phyloP scores from a whole-genome alignment of 345 rosid species.

The Lumnitzera littorea region DNA sequence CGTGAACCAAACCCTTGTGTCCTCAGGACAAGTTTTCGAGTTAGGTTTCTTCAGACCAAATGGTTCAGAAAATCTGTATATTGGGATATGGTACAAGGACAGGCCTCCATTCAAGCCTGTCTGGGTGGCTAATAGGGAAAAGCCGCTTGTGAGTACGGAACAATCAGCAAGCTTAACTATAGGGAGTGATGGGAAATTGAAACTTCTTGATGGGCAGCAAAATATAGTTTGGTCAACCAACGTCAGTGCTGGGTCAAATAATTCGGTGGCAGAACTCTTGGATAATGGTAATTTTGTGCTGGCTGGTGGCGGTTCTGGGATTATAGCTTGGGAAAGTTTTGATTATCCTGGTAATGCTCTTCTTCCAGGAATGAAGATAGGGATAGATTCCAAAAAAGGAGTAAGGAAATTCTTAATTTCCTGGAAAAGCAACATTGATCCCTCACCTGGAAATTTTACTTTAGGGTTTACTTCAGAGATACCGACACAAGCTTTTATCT shows the following conservation, averaged over 20 bases:
- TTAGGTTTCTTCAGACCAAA: conserved; percentile 10
- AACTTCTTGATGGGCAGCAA: conserved; percentile 8
- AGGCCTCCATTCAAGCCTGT: conserved; percentile 7
- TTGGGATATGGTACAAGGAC: conserved; percentile 7
- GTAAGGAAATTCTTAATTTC: conserved; percentile 13
- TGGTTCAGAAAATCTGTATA: neutral
- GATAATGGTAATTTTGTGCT: conserved; percentile 26
- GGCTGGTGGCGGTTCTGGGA: neutral
- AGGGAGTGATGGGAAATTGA: conserved; percentile 1
- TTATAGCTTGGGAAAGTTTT: conserved; percentile 26
- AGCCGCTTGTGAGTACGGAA: conserved; percentile 13
- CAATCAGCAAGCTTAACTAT: conserved; percentile 11
- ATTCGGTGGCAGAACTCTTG: conserved; percentile 10
- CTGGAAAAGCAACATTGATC: conserved; percentile 27
- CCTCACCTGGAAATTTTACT: conserved; percentile 18
- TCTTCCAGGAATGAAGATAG: conserved; percentile 29
- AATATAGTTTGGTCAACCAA: conserved; percentile 20
- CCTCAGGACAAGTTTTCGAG: conserved; percentile 2
- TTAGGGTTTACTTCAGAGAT: conserved; percentile 12
- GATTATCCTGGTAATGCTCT: conserved; percentile 28
- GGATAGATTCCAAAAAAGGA: conserved; percentile 13
- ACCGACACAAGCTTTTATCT: conserved; percentile 17
- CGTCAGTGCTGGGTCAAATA: neutral
- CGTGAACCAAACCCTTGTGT: conserved; percentile 1
- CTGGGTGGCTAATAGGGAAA: conserved; percentile 36